Evolutionary conservation across 441 rosid species (phyloP), one percentile per base, ranked within the genome.

Genomic region (Pelargonium cotyledonis): DNA sequence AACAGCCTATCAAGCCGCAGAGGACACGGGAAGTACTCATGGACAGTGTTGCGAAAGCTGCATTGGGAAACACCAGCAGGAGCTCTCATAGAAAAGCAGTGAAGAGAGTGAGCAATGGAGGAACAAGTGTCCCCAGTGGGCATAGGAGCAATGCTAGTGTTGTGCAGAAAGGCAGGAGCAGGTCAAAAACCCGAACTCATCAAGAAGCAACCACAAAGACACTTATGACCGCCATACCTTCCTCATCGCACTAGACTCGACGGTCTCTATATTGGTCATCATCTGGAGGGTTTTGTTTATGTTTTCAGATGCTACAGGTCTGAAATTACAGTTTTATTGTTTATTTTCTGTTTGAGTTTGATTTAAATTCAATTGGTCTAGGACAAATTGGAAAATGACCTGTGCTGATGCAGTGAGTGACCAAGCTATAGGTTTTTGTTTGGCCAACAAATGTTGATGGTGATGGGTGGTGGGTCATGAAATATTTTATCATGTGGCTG

Each of bases 1-100:
- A 94, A 81, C 96, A 89, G 75, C 79, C 90, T 55, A 79, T 79
- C 47, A 91, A 91, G 77, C 91, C 89, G 16, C 88, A 87, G 74
- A 77, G 88, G 77, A 93, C 95, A n/a, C 76, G 87, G 19, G 96
- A 89, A 73, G 77, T 82, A 23, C 77, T 86, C 31, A 87, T 85
- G 14, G 92, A 89, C 47, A 83, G 89, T 14, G 88, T 94, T 3
- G 91, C 96, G 10, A 87, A 79, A 82, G 95, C 99, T 23, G 92
- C 92, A 2, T 80, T 89, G 21, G 89, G 92, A 26, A 80, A 69
- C 41, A 67, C 81, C 55, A 70, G 78, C 57, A 73, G 74, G 72
- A 72, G 76, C 72, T 63, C 81, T 41, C 79, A 80, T 40, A 82
- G 89, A 79, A 85, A 70, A 70, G 72, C 77, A 29, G 68, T 23